phyloP scores from a whole-genome alignment of 1,284 basidiomycete genomes.

The Heterobasidion occidentale region DNA sequence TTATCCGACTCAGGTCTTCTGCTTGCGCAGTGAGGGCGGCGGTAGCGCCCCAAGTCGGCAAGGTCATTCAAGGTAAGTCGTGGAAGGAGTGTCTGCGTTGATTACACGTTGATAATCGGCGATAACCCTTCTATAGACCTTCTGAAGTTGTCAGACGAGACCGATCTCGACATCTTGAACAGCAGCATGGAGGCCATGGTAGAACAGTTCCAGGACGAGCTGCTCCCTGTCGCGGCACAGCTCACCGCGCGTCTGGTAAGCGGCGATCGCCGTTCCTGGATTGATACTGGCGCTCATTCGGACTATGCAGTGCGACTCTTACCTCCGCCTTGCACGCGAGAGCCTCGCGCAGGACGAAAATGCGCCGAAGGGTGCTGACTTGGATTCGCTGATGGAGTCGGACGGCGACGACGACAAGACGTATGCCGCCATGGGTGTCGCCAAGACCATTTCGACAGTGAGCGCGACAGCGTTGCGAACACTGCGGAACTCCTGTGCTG shows the following conservation, averaged over 20 bases:
- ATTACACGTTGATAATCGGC: background rate
- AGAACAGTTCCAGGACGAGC: constrained; percentile 76
- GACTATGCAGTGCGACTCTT: constrained; percentile 63
- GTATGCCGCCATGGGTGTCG: constrained; percentile 77
- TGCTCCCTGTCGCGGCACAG: constrained; percentile 82
- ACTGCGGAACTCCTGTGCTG: background rate
- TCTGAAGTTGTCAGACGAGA: constrained; percentile 83
- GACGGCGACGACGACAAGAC: constrained; percentile 75
- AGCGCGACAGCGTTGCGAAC: constrained; percentile 15
- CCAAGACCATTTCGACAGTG: constrained; percentile 74
- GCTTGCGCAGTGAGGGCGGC: constrained; percentile 50
- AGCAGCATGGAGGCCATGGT: constrained; percentile 82
- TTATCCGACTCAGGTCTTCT: background rate
- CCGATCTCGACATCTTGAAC: constrained; percentile 83
- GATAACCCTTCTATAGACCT: constrained; percentile 42
- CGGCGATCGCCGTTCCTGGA: background rate
- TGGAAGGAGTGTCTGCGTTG: background rate
- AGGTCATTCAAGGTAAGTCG: constrained; percentile 76
- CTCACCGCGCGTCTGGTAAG: constrained; percentile 71
- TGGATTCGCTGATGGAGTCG: constrained; percentile 42
- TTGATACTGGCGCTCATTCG: background rate
- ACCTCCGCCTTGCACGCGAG: constrained; percentile 71
- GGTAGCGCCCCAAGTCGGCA: constrained; percentile 75
- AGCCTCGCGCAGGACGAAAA: constrained; percentile 47
- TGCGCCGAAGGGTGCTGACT: constrained; percentile 32